Percentiles rank a stretch among this genome's conserved stretches.
These are phyloP conservation scores for Microsporum canis DNA, from an alignment of 2,329 filamentous ascomycete genomes.

Conservation along the genomic window DNA sequence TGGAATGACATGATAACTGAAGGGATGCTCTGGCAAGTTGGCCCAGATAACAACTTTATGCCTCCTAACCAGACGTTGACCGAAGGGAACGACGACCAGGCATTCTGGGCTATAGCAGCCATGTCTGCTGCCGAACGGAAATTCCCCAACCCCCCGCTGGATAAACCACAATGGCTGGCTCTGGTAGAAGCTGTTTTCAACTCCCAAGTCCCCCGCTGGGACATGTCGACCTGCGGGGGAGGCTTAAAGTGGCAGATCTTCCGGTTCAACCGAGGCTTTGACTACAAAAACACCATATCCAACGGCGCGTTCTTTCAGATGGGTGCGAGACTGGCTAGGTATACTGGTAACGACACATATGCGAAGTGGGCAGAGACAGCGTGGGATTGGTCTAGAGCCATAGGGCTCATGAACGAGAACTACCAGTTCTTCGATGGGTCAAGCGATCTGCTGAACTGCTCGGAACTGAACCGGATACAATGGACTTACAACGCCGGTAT, in stretches of 20 bases:
- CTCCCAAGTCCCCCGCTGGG: slow-evolving; percentile 59
- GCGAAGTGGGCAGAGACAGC: slow-evolving; percentile 28
- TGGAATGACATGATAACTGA: slow-evolving; percentile 57
- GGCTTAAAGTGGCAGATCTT: slow-evolving; percentile 75
- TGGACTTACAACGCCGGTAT: slow-evolving; percentile 57
- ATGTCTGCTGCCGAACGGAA: slow-evolving; percentile 29
- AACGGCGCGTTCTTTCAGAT: slow-evolving; percentile 44
- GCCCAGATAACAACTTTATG: slow-evolving; percentile 59
- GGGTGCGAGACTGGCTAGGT: slow-evolving; percentile 31
- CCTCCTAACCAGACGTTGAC: slow-evolving; percentile 36
- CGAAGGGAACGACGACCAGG: slow-evolving; percentile 34
- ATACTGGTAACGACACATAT: slow-evolving; percentile 31
- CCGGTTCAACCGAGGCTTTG: slow-evolving; percentile 40
- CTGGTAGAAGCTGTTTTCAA: slow-evolving; percentile 68
- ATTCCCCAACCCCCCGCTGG: slow-evolving; percentile 28
- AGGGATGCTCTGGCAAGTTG: slow-evolving; percentile 56
- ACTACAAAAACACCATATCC: slow-evolving; percentile 43
- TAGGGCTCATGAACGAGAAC: slow-evolving; percentile 36
- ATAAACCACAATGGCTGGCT: slow-evolving; percentile 56
- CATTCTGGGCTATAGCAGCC: slow-evolving; percentile 30
- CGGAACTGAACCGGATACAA: slow-evolving; percentile 48
- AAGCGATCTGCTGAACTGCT: slow-evolving; percentile 49
- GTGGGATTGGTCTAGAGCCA: slow-evolving; percentile 26
- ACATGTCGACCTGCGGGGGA: slow-evolving; percentile 52
- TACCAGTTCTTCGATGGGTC: slow-evolving; percentile 40